phyloP scores from a whole-genome alignment of 202 grass and related monocot genomes.

The Carex arenaria region DNA sequence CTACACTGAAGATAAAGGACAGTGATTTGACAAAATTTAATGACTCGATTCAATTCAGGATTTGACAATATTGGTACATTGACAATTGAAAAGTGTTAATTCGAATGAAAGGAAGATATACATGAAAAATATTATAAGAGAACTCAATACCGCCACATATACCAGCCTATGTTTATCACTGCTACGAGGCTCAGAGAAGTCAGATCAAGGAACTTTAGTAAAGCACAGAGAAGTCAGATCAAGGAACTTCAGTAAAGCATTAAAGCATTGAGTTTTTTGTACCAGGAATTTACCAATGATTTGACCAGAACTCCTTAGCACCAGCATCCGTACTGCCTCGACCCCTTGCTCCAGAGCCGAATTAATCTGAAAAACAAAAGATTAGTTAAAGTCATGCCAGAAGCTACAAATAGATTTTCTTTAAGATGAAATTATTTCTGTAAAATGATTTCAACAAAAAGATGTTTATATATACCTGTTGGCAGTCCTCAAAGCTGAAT shows the following conservation, averaged over 20 bases:
- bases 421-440: slow-evolving; percentile 7
- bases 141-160: neutral
- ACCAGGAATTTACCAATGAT: slow-evolving; percentile 69
- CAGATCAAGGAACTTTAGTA: neutral
- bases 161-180: neutral
- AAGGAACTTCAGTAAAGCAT: too few relatives aligned
- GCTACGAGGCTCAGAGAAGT: neutral
- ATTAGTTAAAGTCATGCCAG: neutral
- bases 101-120: neutral
- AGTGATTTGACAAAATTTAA: neutral
- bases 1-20: neutral
- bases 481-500: slow-evolving; percentile 65
- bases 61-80: neutral
- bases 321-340: slow-evolving; percentile 66
- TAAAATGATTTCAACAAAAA: neutral
- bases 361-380: slow-evolving; percentile 42
- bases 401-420: neutral
- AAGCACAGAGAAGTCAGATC: too few relatives aligned
- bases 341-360: slow-evolving; percentile 71
- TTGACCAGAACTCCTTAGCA: slow-evolving; percentile 63
- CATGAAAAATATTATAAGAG: neutral
- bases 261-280: slow-evolving; percentile 14
- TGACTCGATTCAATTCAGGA: neutral
- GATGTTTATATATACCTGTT: slow-evolving; percentile 35
- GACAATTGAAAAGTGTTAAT: neutral